A percentile compares a stretch with the other conserved stretches of the same genome.
phyloP scores from a whole-genome alignment of 352 stramenopile genomes.

The Pythium folliculosum region DNA sequence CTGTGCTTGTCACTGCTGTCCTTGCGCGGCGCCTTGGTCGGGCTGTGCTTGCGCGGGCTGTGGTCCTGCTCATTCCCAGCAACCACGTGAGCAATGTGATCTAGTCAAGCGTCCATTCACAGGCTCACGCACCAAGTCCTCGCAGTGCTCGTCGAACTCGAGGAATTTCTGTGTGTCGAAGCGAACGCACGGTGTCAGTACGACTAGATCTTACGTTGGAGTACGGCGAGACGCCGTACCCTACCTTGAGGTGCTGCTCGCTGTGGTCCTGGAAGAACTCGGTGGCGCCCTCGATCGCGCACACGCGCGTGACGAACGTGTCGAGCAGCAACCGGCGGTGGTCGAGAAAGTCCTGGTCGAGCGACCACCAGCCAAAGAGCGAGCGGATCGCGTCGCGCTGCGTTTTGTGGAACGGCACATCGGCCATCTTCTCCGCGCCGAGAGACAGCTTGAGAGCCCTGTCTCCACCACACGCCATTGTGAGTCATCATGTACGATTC shows the following conservation, averaged over 20 bases:
- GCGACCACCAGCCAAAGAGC: constrained; percentile 45
- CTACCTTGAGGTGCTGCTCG: constrained; percentile 46
- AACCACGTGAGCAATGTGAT: no score
- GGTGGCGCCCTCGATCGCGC: constrained; percentile 40
- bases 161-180: constrained; percentile 44
- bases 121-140: constrained; percentile 59
- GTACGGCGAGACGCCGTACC: neutral
- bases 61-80: neutral
- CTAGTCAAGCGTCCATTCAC: no score
- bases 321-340: constrained; percentile 54
- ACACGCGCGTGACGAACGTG: constrained; percentile 49
- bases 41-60: neutral
- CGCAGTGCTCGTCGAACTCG: constrained; percentile 63
- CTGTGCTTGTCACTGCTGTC: neutral
- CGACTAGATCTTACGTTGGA: no score
- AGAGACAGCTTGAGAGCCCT: constrained; percentile 48
- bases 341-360: constrained; percentile 65
- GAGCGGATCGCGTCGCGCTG: constrained; percentile 52
- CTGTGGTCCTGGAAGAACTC: constrained; percentile 66
- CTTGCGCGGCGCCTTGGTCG: constrained; percentile 17
- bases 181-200: neutral
- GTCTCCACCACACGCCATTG: neutral
- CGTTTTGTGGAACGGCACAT: constrained; percentile 56
- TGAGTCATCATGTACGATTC: neutral
- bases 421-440: constrained; percentile 40